Conservation (phyloP, 2,329 filamentous ascomycete genomes). For the Trichoderma guizhouense region DNA sequence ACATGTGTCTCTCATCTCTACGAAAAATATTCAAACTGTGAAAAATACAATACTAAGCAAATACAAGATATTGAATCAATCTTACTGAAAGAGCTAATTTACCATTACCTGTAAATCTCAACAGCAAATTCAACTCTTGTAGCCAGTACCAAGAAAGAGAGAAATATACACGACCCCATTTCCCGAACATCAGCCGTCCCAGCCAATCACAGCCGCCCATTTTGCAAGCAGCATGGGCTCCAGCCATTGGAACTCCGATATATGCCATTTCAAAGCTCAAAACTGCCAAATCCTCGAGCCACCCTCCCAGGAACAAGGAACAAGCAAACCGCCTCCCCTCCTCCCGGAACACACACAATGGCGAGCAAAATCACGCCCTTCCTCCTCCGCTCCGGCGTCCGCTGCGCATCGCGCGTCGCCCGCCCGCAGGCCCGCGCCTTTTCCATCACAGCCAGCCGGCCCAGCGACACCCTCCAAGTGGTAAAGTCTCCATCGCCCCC, state of each 20-base stretch:
- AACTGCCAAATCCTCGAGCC: conserved; percentile 22
- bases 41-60: no score
- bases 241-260: conserved; percentile 23
- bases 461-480: conserved; percentile 70
- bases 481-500: conserved; percentile 44
- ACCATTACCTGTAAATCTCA: no score
- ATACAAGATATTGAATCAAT: neutral
- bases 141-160: neutral
- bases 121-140: neutral
- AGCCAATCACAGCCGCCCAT: conserved; percentile 25
- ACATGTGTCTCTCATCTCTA: no score
- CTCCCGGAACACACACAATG: conserved; percentile 50
- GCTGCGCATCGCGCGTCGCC: conserved; percentile 60
- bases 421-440: conserved; percentile 66
- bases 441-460: conserved; percentile 62
- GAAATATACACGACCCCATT: neutral
- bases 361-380: conserved; percentile 78
- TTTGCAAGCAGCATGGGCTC: conserved; percentile 40
- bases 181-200: conserved; percentile 22
- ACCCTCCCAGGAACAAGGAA: neutral
- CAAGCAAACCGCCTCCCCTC: conserved; percentile 22
- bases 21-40: no score
- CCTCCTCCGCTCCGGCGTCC: conserved; percentile 65
- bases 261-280: conserved; percentile 34
- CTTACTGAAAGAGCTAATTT: no score